phyloP scores from a whole-genome alignment of 225 moss, liverwort and hornwort species.

The Lunularia cruciata region DNA sequence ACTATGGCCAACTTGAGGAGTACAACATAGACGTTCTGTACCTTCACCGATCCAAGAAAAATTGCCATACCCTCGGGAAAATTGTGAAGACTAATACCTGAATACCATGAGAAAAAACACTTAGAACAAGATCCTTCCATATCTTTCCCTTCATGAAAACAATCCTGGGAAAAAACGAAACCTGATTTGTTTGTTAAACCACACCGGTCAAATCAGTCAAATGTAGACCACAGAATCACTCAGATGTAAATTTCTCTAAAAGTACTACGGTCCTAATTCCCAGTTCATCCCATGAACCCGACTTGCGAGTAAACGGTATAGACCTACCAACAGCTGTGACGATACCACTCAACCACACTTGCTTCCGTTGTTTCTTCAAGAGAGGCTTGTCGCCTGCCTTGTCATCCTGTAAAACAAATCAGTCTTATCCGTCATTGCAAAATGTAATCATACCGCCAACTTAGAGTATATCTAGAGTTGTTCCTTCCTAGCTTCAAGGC shows the following conservation, averaged over 20 bases:
- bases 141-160: no score
- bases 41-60: constrained; percentile 94
- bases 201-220: not conserved
- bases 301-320: constrained; percentile 1
- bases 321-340: constrained; percentile 56
- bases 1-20: no score
- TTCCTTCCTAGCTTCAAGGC: no score
- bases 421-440: no score
- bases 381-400: constrained; percentile 36
- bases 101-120: constrained; percentile 1
- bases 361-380: constrained; percentile 45
- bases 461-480: no score
- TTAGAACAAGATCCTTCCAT: constrained; percentile 37
- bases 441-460: no score
- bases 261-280: no score
- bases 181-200: no score
- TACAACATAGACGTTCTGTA: constrained; percentile 9
- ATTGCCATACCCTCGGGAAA: constrained; percentile 99
- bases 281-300: no score
- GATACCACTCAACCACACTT: constrained; percentile 57
- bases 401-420: constrained; percentile 29
- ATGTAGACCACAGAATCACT: not conserved
- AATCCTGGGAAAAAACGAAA: no score
- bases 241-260: not conserved
- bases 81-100: constrained; percentile 92